Conservation (phyloP, 768 basidiomycete species). For the Russula lepida region DNA sequence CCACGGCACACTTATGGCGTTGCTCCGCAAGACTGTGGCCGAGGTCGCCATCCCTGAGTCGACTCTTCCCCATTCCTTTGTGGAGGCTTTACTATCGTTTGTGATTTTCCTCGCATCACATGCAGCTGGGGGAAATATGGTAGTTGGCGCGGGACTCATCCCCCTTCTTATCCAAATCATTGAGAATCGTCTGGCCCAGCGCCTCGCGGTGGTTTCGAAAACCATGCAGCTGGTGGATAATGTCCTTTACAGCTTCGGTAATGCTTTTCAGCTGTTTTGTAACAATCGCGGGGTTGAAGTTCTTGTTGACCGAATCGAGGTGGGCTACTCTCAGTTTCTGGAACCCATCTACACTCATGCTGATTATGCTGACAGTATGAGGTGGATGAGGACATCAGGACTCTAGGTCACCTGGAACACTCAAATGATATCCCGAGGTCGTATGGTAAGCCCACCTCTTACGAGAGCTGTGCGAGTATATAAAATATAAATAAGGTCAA, state of each 20-base stretch:
- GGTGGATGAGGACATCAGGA: slow-evolving; percentile 24
- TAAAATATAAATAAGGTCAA: slow-evolving; percentile 39
- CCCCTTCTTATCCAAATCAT: slow-evolving; percentile 85
- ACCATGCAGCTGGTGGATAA: slow-evolving; percentile 90
- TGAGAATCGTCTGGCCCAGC: slow-evolving; percentile 61
- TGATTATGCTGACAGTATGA: slow-evolving; percentile 25
- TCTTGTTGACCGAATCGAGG: slow-evolving; percentile 83
- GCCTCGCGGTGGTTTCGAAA: slow-evolving; percentile 75
- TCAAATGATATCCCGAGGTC: slow-evolving; percentile 37
- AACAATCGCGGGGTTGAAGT: slow-evolving; percentile 75
- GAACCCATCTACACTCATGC: background rate
- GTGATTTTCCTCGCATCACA: slow-evolving; percentile 82
- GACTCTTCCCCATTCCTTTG: slow-evolving; percentile 59
- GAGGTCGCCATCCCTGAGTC: slow-evolving; percentile 64
- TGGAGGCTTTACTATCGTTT: slow-evolving; percentile 80
- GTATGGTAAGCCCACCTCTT: slow-evolving; percentile 37
- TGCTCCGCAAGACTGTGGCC: slow-evolving; percentile 71
- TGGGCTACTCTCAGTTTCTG: slow-evolving; percentile 29
- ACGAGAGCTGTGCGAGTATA: background rate
- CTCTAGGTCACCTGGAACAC: slow-evolving; percentile 48
- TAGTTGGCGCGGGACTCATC: slow-evolving; percentile 88
- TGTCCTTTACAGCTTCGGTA: slow-evolving; percentile 81
- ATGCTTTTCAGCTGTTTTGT: slow-evolving; percentile 82
- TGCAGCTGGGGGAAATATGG: slow-evolving; percentile 82
- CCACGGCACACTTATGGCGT: slow-evolving; percentile 88